Percentiles rank a stretch among this genome's conserved stretches.
These are phyloP conservation scores for Podaxis sp. DNA, from an alignment of 768 basidiomycete species.

Conservation along the genomic window DNA sequence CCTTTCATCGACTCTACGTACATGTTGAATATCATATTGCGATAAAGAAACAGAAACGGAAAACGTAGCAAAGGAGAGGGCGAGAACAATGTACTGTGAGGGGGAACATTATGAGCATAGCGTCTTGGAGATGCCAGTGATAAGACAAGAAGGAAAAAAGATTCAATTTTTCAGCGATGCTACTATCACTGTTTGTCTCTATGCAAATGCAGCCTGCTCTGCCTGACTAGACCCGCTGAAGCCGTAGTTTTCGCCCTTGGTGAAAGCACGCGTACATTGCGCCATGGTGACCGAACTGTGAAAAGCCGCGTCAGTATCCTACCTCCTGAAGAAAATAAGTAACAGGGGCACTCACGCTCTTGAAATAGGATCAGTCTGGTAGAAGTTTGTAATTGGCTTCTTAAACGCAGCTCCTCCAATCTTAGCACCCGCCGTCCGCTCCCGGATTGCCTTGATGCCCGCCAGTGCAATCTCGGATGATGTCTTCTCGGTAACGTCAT, in stretches of 20 bases:
- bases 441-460: conserved; percentile 64
- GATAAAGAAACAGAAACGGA: not conserved
- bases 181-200: conserved; percentile 15
- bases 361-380: conserved; percentile 94
- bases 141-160: not conserved
- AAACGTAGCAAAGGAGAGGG: not conserved
- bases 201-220: conserved; percentile 46
- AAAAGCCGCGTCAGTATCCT: conserved; percentile 5
- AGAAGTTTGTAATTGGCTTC: conserved; percentile 90
- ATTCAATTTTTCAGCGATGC: conserved; percentile 19
- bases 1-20: not conserved
- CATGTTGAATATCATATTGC: not conserved
- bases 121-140: conserved; percentile 2
- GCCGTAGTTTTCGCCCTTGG: conserved; percentile 67
- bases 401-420: conserved; percentile 60
- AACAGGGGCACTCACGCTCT: conserved; percentile 66
- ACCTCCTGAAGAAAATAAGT: not conserved
- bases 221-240: conserved; percentile 49
- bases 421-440: conserved; percentile 52
- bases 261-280: conserved; percentile 86
- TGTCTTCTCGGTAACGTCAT: conserved; percentile 77
- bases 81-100: not conserved
- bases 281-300: conserved; percentile 93
- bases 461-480: conserved; percentile 69
- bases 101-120: not conserved